Percentiles rank a stretch among this genome's conserved stretches.
These are phyloP conservation scores for Linderina pennispora DNA, from an alignment of 192 early-diverging fungal species.

Conservation along the genomic window DNA sequence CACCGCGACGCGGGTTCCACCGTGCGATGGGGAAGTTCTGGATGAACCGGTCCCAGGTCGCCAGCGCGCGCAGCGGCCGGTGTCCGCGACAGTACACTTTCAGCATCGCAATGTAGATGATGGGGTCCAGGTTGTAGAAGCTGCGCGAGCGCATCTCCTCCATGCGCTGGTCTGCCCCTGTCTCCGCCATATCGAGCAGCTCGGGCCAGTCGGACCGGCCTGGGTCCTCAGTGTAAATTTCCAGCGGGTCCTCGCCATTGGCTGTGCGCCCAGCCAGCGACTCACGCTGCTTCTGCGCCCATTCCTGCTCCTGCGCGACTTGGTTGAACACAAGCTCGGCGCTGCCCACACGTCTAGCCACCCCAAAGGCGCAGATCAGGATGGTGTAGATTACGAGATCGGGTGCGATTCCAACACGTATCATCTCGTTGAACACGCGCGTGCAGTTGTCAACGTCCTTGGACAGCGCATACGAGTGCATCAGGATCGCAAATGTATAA, in stretches of 20 bases:
- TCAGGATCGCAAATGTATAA: constrained; percentile 72
- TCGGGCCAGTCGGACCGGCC: constrained; percentile 1
- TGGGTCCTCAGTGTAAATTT: constrained; percentile 24
- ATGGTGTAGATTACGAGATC: constrained; percentile 42
- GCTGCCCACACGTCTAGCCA: not conserved
- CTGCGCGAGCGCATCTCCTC: constrained; percentile 22
- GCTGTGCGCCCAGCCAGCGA: not conserved
- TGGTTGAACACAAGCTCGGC: constrained; percentile 38
- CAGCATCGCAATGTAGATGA: constrained; percentile 43
- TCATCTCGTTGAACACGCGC: constrained; percentile 55
- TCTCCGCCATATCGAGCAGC: not conserved
- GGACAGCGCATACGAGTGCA: constrained; percentile 68
- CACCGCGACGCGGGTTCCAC: constrained; percentile 40
- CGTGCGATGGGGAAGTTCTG: constrained; percentile 35
- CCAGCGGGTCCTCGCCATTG: constrained; percentile 7
- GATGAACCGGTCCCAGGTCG: constrained; percentile 38
- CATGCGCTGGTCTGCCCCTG: not conserved
- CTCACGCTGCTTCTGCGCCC: constrained; percentile 9
- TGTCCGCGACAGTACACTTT: constrained; percentile 22
- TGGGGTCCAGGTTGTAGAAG: constrained; percentile 40
- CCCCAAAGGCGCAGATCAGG: constrained; percentile 35
- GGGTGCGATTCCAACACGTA: constrained; percentile 42
- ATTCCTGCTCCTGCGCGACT: constrained; percentile 24
- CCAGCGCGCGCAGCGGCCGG: constrained; percentile 28
- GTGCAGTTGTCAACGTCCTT: constrained; percentile 65